These are phyloP conservation scores for Evernia prunastri DNA, from an alignment of 495 filamentous ascomycete species.

Conservation along the genomic window DNA sequence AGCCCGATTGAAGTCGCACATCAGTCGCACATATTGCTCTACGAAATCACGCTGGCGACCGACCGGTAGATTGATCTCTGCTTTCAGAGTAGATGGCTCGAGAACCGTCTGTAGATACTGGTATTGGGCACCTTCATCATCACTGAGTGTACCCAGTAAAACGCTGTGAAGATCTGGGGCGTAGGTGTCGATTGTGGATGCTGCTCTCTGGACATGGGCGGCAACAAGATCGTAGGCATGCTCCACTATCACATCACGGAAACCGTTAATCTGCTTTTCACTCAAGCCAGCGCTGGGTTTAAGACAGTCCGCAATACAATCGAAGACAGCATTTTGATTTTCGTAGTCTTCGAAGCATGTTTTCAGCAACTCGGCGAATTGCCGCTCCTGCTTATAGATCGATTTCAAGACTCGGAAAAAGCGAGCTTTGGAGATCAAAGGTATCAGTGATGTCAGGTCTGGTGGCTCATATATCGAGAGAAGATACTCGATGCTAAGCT, in stretches of 20 bases:
- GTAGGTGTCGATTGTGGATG: conserved; percentile 59
- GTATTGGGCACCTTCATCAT: conserved; percentile 61
- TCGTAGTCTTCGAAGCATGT: conserved; percentile 82
- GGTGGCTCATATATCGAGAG: conserved; percentile 89
- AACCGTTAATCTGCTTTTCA: conserved; percentile 68
- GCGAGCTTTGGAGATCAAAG: conserved; percentile 67
- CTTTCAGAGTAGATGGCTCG: conserved; percentile 52
- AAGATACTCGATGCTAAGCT: conserved; percentile 91
- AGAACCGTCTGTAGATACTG: conserved; percentile 71
- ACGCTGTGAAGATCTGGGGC: conserved; percentile 66
- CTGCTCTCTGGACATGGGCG: conserved; percentile 62
- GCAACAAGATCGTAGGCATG: conserved; percentile 62
- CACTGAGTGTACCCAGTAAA: conserved; percentile 57
- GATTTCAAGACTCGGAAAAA: conserved; percentile 94
- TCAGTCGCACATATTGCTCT: conserved; percentile 82
- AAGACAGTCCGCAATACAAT: conserved; percentile 73
- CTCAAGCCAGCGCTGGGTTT: conserved; percentile 61
- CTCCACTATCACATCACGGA: conserved; percentile 62
- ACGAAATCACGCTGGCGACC: conserved; percentile 47
- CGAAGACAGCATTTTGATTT: conserved; percentile 65
- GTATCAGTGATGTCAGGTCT: conserved; percentile 66
- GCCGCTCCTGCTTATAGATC: conserved; percentile 72
- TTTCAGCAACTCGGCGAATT: conserved; percentile 70
- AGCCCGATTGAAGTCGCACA: conserved; percentile 74
- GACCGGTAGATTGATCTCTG: conserved; percentile 35